These are phyloP conservation scores for Cladosporium sp. DNA, from an alignment of 2,329 filamentous ascomycete genomes.

Conservation along the genomic window DNA sequence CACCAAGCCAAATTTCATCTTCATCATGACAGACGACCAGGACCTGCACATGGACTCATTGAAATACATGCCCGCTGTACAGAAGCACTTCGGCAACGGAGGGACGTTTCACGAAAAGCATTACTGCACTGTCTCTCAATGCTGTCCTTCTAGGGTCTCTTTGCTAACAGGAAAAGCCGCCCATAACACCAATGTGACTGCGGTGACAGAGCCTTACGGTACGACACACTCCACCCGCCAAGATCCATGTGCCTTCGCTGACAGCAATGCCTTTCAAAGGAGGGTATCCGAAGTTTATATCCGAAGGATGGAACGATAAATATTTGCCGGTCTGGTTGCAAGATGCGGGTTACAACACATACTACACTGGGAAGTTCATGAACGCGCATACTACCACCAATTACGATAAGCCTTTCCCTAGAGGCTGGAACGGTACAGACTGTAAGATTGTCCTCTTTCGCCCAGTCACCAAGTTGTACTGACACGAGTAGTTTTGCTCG, in stretches of 20 bases:
- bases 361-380: slow-evolving; percentile 56
- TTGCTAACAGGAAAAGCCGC: slow-evolving; percentile 67
- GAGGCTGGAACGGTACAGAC: not conserved
- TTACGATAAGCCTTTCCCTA: not conserved
- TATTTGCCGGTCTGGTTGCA: slow-evolving; percentile 73
- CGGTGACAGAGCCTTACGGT: not conserved
- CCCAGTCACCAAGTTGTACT: not conserved
- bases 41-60: slow-evolving; percentile 64
- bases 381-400: not conserved
- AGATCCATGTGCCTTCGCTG: slow-evolving; percentile 32
- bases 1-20: slow-evolving; percentile 58
- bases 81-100: slow-evolving; percentile 25
- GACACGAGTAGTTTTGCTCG: not conserved
- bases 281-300: not conserved
- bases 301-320: slow-evolving; percentile 55
- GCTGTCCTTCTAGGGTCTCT: slow-evolving; percentile 67
- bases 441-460: not conserved
- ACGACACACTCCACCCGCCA: not conserved
- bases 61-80: slow-evolving; percentile 59
- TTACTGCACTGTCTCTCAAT: slow-evolving; percentile 67
- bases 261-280: not conserved
- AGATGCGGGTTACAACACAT: slow-evolving; percentile 67
- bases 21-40: slow-evolving; percentile 70
- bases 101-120: slow-evolving; percentile 59
- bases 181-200: slow-evolving; percentile 71